These are phyloP conservation scores for Cyclotella baltica DNA, from an alignment of 108 stramenopile species.

Conservation along the genomic window DNA sequence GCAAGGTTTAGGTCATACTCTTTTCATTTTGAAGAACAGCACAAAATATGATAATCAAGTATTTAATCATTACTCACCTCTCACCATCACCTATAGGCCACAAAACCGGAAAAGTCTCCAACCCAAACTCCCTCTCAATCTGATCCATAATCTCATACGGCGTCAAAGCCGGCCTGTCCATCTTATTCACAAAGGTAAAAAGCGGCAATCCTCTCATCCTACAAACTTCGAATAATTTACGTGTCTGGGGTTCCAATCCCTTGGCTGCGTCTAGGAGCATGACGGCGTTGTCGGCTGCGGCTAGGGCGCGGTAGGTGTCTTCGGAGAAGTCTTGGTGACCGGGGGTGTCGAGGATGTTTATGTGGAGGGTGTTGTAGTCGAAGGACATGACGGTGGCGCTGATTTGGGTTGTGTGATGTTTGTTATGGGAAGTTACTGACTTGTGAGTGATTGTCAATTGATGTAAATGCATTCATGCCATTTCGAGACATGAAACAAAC, in stretches of 20 bases:
- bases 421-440: neutral
- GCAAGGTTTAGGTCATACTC: no score
- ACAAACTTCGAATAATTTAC: slow-evolving; percentile 93
- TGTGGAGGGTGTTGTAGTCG: slow-evolving; percentile 78
- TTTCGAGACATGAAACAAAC: no score
- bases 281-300: slow-evolving; percentile 95
- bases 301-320: slow-evolving; percentile 95
- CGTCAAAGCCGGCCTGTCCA: slow-evolving; percentile 92
- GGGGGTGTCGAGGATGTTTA: slow-evolving; percentile 90
- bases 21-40: no score
- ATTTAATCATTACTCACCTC: slow-evolving; percentile 5
- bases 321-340: slow-evolving; percentile 96
- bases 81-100: slow-evolving; percentile 98
- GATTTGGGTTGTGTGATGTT: neutral
- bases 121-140: slow-evolving; percentile 92
- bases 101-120: slow-evolving; percentile 91
- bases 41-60: no score
- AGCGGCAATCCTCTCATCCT: slow-evolving; percentile 71
- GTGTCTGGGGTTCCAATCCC: slow-evolving; percentile 95
- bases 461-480: no score
- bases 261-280: slow-evolving; percentile 97
- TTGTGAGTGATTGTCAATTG: neutral
- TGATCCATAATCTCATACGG: slow-evolving; percentile 97
- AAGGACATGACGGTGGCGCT: slow-evolving; percentile 91
- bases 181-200: slow-evolving; percentile 95